Evolutionary conservation across 2,329 filamentous ascomycete genomes (phyloP).

Genomic region (Talaromyces sp.): DNA sequence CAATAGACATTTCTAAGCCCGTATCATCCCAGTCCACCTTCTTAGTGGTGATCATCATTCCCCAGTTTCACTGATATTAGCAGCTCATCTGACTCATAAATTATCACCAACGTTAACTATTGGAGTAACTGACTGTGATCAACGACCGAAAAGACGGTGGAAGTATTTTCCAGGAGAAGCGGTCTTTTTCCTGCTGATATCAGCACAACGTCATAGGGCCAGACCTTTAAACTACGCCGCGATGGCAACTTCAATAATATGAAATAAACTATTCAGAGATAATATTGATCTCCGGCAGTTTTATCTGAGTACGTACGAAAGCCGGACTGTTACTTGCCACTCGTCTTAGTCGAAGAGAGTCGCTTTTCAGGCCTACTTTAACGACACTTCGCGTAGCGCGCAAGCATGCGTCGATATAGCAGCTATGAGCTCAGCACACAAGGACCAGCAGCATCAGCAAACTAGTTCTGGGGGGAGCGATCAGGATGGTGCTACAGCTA

Average conservation of each 20-base stretch:
- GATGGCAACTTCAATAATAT: too few relatives aligned
- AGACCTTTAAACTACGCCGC: background rate
- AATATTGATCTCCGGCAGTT: too few relatives aligned
- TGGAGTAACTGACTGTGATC: too few relatives aligned
- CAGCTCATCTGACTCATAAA: too few relatives aligned
- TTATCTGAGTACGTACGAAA: background rate
- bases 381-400: background rate
- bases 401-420: background rate
- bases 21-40: too few relatives aligned
- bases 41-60: too few relatives aligned
- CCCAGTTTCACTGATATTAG: too few relatives aligned
- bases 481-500: background rate
- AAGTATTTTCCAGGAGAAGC: background rate
- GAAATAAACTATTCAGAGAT: too few relatives aligned
- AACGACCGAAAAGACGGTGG: too few relatives aligned
- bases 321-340: background rate
- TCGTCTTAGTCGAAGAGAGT: background rate
- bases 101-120: too few relatives aligned
- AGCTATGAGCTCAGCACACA: background rate
- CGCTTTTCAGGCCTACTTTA: background rate
- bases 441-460: background rate
- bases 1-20: too few relatives aligned
- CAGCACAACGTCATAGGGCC: constrained; percentile 5
- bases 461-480: background rate
- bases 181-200: background rate